These are phyloP conservation scores for Beauveria asiatica DNA, from an alignment of 2,329 filamentous ascomycete genomes.

Conservation along the genomic window DNA sequence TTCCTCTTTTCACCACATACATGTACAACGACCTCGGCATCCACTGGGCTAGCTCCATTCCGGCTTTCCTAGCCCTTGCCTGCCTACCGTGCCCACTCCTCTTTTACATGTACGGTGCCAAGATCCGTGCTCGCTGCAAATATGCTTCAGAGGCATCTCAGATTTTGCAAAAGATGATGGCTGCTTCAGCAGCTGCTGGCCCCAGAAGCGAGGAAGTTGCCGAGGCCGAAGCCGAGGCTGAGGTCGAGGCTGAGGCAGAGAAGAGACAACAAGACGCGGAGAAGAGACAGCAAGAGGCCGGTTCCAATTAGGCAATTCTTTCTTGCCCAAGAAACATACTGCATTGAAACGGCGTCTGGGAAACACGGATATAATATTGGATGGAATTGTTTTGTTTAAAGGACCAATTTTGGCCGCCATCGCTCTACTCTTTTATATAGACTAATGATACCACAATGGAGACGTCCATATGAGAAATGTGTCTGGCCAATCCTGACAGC, in stretches of 20 bases:
- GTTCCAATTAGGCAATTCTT: not conserved
- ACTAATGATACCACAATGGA: not conserved
- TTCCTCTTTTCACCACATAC: slow-evolving; percentile 61
- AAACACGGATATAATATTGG: not conserved
- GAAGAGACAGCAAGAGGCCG: not conserved
- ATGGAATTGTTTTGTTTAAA: not conserved
- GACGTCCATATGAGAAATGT: no score
- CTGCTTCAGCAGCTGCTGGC: not conserved
- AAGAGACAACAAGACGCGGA: not conserved
- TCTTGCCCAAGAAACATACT: not conserved
- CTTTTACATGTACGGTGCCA: slow-evolving; percentile 62
- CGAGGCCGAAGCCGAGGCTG: slow-evolving; percentile 1
- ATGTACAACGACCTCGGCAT: slow-evolving; percentile 56
- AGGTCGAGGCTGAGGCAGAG: not conserved
- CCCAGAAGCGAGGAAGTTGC: slow-evolving; percentile 13
- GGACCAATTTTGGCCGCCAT: not conserved
- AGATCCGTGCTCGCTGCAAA: slow-evolving; percentile 59
- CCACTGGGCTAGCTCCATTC: slow-evolving; percentile 67
- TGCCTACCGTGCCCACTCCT: slow-evolving; percentile 69
- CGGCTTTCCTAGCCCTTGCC: slow-evolving; percentile 62
- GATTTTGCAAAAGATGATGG: slow-evolving; percentile 36
- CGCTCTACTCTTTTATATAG: not conserved
- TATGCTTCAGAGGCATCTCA: slow-evolving; percentile 59
- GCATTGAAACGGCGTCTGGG: slow-evolving; percentile 9
- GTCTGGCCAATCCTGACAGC: no score